Evolutionary conservation across 306 rosid species (phyloP), one percentile per base, ranked within the genome.

Genomic region (Vigna radiata): DNA sequence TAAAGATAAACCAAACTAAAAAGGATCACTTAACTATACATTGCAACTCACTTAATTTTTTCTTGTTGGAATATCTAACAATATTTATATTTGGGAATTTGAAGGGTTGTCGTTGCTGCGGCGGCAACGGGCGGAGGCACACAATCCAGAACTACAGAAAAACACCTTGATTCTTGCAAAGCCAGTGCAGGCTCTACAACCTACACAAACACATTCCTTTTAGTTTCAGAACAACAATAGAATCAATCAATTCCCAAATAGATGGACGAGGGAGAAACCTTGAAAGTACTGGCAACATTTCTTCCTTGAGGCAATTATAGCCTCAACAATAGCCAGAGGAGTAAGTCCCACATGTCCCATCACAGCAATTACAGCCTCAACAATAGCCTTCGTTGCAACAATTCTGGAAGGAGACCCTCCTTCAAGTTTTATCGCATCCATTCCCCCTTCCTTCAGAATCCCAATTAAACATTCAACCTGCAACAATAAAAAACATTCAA

Each of bases 311-410:
- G 96, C 97, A 79, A 95, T 92, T 79, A 97, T 97, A 37, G 97
- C 85, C 74, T 95, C 97, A 16, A 94, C 97, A 53, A 94, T 83
- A 29, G 91, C 85, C 73, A n/a, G n/a, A n/a, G 98, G 97, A 58
- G 98, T 95, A 76, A 95, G 96, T 3, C 97, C 98, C 2, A 92
- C 97, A 66, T 92, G 97, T 68, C 98, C 98, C 79, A 95, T 92
- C 27, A 90, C 97, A 1, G 96, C 97, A 79, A 95, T 92, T 79
- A 97, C 98, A 37, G 97, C 85, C 74, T 95, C 97, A 16, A 94
- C 97, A 53, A 94, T 83, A 29, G 91, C 85, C 73, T 82, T 92
- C 25, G 97, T 95, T 2, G 95, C 96, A 27, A 77, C 83, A 36
- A 94, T 87, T 73, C 98, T 91, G 11, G 97, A 86, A 74, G 92